phyloP scores from a whole-genome alignment of 495 filamentous ascomycete genomes.

The Penicillium fimorum region DNA sequence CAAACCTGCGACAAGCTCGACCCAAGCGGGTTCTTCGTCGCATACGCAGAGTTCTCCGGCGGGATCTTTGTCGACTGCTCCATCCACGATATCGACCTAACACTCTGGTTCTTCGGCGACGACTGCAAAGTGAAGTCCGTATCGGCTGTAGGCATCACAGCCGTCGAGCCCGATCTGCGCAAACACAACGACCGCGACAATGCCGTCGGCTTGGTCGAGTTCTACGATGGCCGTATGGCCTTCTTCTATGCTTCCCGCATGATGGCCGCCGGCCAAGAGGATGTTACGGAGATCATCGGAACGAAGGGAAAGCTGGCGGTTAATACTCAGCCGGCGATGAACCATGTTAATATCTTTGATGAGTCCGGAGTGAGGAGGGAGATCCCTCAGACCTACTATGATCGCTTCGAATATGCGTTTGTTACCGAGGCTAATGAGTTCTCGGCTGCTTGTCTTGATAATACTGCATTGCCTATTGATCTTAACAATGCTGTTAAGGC shows the following conservation, averaged over 20 bases:
- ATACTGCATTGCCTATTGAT: slow-evolving; percentile 51
- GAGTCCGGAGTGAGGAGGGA: slow-evolving; percentile 50
- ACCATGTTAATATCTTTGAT: slow-evolving; percentile 54
- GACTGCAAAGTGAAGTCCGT: slow-evolving; percentile 51
- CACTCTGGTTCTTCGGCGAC: slow-evolving; percentile 57
- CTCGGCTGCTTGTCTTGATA: slow-evolving; percentile 52
- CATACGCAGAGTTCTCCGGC: slow-evolving; percentile 54
- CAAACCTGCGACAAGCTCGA: slow-evolving; percentile 60
- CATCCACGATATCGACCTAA: slow-evolving; percentile 59
- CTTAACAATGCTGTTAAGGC: slow-evolving; percentile 56
- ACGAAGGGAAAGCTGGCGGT: slow-evolving; percentile 59
- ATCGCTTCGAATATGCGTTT: slow-evolving; percentile 62
- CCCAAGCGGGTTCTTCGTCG: slow-evolving; percentile 55
- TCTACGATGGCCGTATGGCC: slow-evolving; percentile 58
- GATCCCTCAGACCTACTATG: slow-evolving; percentile 58
- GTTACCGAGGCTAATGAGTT: slow-evolving; percentile 63
- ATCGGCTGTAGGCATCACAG: slow-evolving; percentile 54
- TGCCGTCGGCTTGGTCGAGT: slow-evolving; percentile 62
- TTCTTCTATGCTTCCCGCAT: slow-evolving; percentile 60
- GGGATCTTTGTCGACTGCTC: slow-evolving; percentile 63
- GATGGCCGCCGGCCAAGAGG: slow-evolving; percentile 65
- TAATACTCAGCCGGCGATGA: slow-evolving; percentile 51
- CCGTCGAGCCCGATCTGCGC: slow-evolving; percentile 58
- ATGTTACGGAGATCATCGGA: slow-evolving; percentile 63
- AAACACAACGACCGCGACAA: slow-evolving; percentile 62